Evolutionary conservation across 768 basidiomycete species (phyloP).

Genomic region (Suillus paluster): DNA sequence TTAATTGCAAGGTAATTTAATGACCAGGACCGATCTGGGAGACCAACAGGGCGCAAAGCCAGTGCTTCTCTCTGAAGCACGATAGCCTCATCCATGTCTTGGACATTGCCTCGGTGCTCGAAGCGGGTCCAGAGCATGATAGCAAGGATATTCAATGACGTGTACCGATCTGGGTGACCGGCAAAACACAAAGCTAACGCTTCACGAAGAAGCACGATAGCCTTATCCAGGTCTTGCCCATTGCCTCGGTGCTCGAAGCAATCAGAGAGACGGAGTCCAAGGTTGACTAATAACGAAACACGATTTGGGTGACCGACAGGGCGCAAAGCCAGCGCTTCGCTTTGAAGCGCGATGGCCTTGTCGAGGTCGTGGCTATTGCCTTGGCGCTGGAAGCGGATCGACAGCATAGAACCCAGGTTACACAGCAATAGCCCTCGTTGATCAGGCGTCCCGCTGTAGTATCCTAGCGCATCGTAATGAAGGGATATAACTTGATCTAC

Average conservation of each 20-base stretch:
- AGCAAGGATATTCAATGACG: constrained; percentile 17
- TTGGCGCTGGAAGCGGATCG: constrained; percentile 11
- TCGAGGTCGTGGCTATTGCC: constrained; percentile 21
- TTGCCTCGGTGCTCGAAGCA: constrained; percentile 16
- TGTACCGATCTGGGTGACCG: constrained; percentile 16
- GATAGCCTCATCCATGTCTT: constrained; percentile 4
- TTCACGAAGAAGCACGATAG: constrained; percentile 10
- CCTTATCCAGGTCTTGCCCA: constrained; percentile 19
- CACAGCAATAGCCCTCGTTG: not conserved
- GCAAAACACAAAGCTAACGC: constrained; percentile 16
- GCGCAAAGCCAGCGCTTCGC: constrained; percentile 16
- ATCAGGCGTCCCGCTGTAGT: no score
- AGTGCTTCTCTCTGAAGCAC: not conserved
- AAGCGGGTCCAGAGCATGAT: not conserved
- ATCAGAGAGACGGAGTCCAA: constrained; percentile 14
- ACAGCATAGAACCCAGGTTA: constrained; percentile 19
- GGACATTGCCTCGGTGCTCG: not conserved
- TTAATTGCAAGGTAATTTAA: not conserved
- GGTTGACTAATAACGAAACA: constrained; percentile 12
- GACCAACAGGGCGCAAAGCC: not conserved
- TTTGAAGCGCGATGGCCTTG: constrained; percentile 13
- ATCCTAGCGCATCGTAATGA: not conserved
- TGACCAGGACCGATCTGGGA: not conserved
- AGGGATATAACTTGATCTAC: not conserved
- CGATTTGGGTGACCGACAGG: constrained; percentile 17